Percentiles rank a stretch among this genome's conserved stretches.
phyloP scores from a whole-genome alignment of 805 yeast genomes.

The Torulaspora quercuum region DNA sequence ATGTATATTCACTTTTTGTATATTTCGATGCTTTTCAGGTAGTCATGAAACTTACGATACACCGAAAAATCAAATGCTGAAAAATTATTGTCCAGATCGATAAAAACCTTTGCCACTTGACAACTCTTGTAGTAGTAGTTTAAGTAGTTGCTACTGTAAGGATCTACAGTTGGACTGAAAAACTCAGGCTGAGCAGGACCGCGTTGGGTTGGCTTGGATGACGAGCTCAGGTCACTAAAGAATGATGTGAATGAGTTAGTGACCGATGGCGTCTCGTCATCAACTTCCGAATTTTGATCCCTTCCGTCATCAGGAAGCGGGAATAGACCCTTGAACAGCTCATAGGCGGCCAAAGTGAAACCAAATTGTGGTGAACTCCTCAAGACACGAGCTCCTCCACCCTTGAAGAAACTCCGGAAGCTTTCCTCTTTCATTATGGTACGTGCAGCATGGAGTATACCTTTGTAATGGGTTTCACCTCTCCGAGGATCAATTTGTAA shows the following conservation, averaged over 20 bases:
- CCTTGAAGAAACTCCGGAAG: constrained; percentile 83
- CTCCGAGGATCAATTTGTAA: constrained; percentile 77
- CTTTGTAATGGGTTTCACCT: constrained; percentile 74
- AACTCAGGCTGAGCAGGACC: constrained; percentile 23
- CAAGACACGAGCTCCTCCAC: constrained; percentile 90
- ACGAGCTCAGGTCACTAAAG: constrained; percentile 17
- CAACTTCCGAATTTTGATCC: constrained; percentile 10
- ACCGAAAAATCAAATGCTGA: constrained; percentile 51
- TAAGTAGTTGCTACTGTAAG: constrained; percentile 42
- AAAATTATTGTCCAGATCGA: constrained; percentile 61
- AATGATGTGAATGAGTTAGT: constrained; percentile 25
- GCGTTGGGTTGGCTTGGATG: constrained; percentile 20
- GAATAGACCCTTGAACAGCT: constrained; percentile 72
- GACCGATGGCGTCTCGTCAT: constrained; percentile 26
- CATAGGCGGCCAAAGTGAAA: constrained; percentile 96
- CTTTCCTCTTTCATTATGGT: constrained; percentile 83
- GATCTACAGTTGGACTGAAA: constrained; percentile 30
- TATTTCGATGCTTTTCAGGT: constrained; percentile 20
- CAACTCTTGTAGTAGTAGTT: constrained; percentile 53
- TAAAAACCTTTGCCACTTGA: constrained; percentile 57
- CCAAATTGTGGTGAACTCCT: constrained; percentile 98
- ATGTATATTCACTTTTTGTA: constrained; percentile 2
- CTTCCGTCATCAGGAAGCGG: constrained; percentile 50
- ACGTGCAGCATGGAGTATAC: constrained; percentile 71
- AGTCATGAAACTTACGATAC: constrained; percentile 40